phyloP scores from a whole-genome alignment of 306 rosid species.

The Clitoria ternatea region DNA sequence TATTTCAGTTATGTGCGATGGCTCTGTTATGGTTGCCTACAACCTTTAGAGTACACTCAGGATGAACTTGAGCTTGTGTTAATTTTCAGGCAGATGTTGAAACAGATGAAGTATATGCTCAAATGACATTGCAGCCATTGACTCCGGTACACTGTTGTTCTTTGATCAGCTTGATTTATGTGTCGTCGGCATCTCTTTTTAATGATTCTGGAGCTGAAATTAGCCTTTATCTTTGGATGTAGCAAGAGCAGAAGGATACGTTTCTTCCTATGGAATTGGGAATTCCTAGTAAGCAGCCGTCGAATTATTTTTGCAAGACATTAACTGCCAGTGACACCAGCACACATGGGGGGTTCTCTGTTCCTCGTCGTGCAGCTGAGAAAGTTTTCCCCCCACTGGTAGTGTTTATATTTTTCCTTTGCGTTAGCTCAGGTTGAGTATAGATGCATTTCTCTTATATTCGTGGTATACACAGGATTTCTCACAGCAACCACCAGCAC shows the following conservation, averaged over 20 bases:
- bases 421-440: conserved; percentile 11
- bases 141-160: conserved; percentile 48
- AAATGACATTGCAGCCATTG: conserved; percentile 89
- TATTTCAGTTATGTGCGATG: background rate
- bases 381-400: conserved; percentile 95
- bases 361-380: conserved; percentile 97
- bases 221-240: conserved; percentile 1
- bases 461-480: conserved; percentile 67
- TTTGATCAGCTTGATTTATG: background rate
- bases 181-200: background rate
- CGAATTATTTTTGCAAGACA: conserved; percentile 94
- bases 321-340: conserved; percentile 92
- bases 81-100: conserved; percentile 89
- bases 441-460: conserved; percentile 27
- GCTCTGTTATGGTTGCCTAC: background rate
- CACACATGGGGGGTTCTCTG: conserved; percentile 96
- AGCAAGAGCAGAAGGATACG: conserved; percentile 95
- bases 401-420: conserved; percentile 17
- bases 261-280: conserved; percentile 93
- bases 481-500: conserved; percentile 84
- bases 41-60: conserved; percentile 8
- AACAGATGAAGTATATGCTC: conserved; percentile 94
- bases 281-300: conserved; percentile 86
- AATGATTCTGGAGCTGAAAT: conserved; percentile 6
- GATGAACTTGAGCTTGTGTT: conserved; percentile 19